Percentiles rank a stretch among this genome's conserved stretches.
phyloP scores from a whole-genome alignment of 495 filamentous ascomycete species.

The Penicillium cosmopolitanum region DNA sequence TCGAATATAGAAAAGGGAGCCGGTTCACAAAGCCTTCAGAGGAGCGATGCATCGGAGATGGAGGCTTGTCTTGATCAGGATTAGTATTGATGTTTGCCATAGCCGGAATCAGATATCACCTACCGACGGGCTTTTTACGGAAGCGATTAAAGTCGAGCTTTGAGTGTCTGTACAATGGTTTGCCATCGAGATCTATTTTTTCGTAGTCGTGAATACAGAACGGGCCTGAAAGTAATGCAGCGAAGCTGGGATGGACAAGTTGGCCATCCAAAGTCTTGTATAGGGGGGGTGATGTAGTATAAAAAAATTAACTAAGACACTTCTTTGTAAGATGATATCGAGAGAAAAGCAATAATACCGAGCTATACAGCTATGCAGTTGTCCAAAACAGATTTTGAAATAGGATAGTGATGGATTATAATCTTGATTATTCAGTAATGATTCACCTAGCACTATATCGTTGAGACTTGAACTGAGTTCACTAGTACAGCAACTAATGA shows the following conservation, averaged over 20 bases:
- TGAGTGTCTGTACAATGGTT: background rate
- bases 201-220: background rate
- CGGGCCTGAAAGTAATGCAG: background rate
- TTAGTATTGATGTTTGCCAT: background rate
- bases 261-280: too few relatives aligned
- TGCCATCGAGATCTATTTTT: background rate
- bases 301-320: too few relatives aligned
- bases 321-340: too few relatives aligned
- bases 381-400: too few relatives aligned
- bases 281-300: too few relatives aligned
- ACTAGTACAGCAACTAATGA: too few relatives aligned
- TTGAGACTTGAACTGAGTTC: too few relatives aligned
- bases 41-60: background rate
- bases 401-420: too few relatives aligned
- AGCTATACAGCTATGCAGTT: too few relatives aligned
- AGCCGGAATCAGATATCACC: background rate
- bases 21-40: background rate
- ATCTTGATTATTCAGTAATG: too few relatives aligned
- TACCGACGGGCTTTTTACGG: background rate
- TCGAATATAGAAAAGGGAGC: constrained; percentile 16
- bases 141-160: background rate
- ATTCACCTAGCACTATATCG: too few relatives aligned
- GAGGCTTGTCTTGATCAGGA: background rate
- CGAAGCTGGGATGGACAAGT: background rate
- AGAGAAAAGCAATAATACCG: too few relatives aligned